phyloP scores from a whole-genome alignment of 495 filamentous ascomycete genomes.

The Neurospora hispaniola region DNA sequence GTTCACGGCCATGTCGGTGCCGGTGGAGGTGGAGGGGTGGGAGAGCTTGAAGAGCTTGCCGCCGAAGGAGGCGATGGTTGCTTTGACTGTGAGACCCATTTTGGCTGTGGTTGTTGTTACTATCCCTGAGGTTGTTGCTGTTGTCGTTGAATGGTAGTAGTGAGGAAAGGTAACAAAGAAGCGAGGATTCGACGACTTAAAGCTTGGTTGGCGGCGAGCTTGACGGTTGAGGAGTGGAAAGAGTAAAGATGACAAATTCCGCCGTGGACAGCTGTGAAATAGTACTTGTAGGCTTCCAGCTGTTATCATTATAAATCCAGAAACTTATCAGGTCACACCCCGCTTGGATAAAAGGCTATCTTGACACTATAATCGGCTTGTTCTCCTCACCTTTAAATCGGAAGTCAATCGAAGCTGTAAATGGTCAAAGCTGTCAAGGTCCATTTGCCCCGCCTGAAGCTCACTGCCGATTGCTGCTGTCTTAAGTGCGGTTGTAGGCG shows the following conservation, averaged over 20 bases:
- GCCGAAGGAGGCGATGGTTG: slow-evolving; percentile 84
- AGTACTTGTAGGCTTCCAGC: neutral
- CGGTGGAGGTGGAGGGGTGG: slow-evolving; percentile 62
- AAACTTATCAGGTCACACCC: neutral
- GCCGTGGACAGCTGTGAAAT: neutral
- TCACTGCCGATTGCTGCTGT: neutral
- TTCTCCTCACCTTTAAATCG: neutral
- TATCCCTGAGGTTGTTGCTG: neutral
- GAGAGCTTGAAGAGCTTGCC: slow-evolving; percentile 90
- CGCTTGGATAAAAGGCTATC: neutral
- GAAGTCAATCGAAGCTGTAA: neutral
- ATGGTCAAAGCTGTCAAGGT: neutral
- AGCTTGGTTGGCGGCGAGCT: neutral
- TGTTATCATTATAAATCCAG: neutral
- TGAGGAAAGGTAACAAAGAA: neutral
- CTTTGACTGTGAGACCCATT: slow-evolving; percentile 79
- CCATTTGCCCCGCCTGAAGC: neutral
- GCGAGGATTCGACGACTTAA: neutral
- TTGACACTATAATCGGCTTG: no score
- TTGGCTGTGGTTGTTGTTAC: slow-evolving; percentile 5
- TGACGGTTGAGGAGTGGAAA: neutral
- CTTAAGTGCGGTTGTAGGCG: neutral
- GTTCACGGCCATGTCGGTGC: slow-evolving; percentile 59
- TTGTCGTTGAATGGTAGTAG: neutral
- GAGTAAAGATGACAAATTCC: neutral